Evolutionary conservation across 148 eudicot genomes (phyloP).

Genomic region (Polygonum aviculare): DNA sequence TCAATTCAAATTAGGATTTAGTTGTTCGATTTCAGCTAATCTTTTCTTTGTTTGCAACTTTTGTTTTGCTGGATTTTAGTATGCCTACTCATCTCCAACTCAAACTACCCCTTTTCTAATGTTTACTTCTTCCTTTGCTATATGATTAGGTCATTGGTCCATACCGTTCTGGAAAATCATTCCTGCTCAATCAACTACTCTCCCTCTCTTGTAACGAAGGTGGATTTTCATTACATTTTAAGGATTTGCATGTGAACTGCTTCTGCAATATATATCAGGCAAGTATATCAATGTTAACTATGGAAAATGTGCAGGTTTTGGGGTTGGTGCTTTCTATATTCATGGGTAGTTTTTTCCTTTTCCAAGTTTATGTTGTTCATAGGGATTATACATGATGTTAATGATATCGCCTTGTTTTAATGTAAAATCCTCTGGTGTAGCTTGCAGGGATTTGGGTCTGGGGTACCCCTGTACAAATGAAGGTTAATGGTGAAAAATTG

Average conservation of each 20-base stretch:
- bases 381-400: neutral
- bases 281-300: neutral
- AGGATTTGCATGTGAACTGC: slow-evolving; percentile 1
- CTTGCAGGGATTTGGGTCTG: slow-evolving; percentile 90
- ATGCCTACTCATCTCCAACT: too few species aligned
- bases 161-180: slow-evolving; percentile 97
- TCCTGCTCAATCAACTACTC: slow-evolving; percentile 92
- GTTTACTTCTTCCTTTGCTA: slow-evolving; percentile 8
- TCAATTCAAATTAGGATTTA: too few species aligned
- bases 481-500: slow-evolving; percentile 68
- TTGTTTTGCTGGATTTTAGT: too few species aligned
- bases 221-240: slow-evolving; percentile 17
- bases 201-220: slow-evolving; percentile 98
- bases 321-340: slow-evolving; percentile 43
- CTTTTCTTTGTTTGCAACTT: too few species aligned
- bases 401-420: neutral
- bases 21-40: too few species aligned
- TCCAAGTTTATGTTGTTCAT: neutral
- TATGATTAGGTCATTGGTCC: slow-evolving; percentile 89
- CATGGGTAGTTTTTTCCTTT: slow-evolving; percentile 1
- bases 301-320: slow-evolving; percentile 64
- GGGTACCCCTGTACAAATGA: slow-evolving; percentile 81
- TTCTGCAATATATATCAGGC: neutral
- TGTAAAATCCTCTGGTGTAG: slow-evolving; percentile 14
- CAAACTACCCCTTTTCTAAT: neutral